Percentiles rank a stretch among this genome's conserved stretches.
phyloP scores from a whole-genome alignment of 2,329 filamentous ascomycete genomes.

The Zasmidium cellare region DNA sequence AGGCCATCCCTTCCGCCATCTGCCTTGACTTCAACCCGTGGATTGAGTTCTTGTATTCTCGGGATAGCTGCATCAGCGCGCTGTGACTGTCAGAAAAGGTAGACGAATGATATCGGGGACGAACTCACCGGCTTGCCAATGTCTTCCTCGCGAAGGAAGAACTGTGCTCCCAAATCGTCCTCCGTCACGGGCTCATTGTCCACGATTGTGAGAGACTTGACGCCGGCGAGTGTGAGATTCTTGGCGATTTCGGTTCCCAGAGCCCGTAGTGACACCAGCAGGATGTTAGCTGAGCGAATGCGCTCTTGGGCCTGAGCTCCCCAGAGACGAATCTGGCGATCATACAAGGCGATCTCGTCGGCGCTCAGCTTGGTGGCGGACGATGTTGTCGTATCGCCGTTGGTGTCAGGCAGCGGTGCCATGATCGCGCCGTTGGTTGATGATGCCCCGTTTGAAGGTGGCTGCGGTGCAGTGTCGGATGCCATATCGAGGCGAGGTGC shows the following conservation, averaged over 20 bases:
- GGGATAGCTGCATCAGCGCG: constrained; percentile 77
- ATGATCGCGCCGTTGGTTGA: constrained; percentile 15
- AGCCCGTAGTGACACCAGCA: constrained; percentile 83
- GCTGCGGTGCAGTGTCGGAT: not conserved
- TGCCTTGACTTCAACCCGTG: constrained; percentile 71
- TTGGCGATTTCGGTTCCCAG: constrained; percentile 95
- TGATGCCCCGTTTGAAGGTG: constrained; percentile 6
- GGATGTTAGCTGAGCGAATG: constrained; percentile 86
- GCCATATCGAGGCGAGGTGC: not conserved
- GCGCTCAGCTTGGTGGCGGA: constrained; percentile 30
- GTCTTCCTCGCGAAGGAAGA: constrained; percentile 73
- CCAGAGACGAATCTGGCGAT: constrained; percentile 96
- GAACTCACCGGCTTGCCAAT: constrained; percentile 69
- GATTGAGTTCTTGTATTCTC: constrained; percentile 84
- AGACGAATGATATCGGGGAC: not conserved
- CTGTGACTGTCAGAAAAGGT: constrained; percentile 38
- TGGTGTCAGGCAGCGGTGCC: constrained; percentile 12
- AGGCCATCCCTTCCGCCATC: constrained; percentile 57
- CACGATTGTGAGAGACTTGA: constrained; percentile 84
- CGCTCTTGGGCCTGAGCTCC: constrained; percentile 86
- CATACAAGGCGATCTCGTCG: constrained; percentile 97
- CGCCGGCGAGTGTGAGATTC: constrained; percentile 91
- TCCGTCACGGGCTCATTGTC: constrained; percentile 76
- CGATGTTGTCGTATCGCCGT: constrained; percentile 25
- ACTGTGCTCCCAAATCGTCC: constrained; percentile 67